Conservation (phyloP, 73 alveolate genomes). For the Blepharisma stoltei region DNA sequence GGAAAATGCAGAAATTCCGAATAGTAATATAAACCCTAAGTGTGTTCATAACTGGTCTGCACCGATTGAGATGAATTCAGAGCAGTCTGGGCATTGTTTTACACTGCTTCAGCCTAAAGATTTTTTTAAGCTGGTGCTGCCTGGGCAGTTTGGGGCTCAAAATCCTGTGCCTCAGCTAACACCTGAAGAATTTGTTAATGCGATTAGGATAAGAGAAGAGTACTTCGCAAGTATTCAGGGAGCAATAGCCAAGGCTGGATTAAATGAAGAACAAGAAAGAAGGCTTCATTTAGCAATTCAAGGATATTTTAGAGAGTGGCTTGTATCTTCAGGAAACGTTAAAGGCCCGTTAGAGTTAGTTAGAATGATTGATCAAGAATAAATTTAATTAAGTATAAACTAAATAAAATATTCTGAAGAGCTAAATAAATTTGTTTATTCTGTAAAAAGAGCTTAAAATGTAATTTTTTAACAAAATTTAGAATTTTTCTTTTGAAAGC, state of each 20-base stretch:
- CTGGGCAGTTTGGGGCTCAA: constrained; percentile 55
- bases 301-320: constrained; percentile 93
- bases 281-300: constrained; percentile 89
- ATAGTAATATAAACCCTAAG: constrained; percentile 40
- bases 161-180: constrained; percentile 69
- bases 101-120: constrained; percentile 50
- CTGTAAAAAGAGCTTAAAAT: too few relatives aligned
- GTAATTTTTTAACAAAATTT: too few relatives aligned
- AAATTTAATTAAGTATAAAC: background rate
- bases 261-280: constrained; percentile 80
- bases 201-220: constrained; percentile 63
- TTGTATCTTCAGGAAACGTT: constrained; percentile 66
- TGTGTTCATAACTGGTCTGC: constrained; percentile 65
- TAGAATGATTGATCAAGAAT: constrained; percentile 78
- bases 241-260: constrained; percentile 67
- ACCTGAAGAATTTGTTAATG: constrained; percentile 76
- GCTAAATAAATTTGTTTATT: too few relatives aligned
- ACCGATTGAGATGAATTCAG: constrained; percentile 57
- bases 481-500: too few relatives aligned
- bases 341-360: constrained; percentile 80
- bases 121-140: constrained; percentile 54
- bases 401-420: too few relatives aligned
- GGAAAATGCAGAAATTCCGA: constrained; percentile 59
- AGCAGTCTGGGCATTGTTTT: constrained; percentile 23
- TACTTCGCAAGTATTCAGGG: constrained; percentile 67